These are phyloP conservation scores for Talaromyces nanjingensis DNA, from an alignment of 495 filamentous ascomycete genomes.

Conservation along the genomic window DNA sequence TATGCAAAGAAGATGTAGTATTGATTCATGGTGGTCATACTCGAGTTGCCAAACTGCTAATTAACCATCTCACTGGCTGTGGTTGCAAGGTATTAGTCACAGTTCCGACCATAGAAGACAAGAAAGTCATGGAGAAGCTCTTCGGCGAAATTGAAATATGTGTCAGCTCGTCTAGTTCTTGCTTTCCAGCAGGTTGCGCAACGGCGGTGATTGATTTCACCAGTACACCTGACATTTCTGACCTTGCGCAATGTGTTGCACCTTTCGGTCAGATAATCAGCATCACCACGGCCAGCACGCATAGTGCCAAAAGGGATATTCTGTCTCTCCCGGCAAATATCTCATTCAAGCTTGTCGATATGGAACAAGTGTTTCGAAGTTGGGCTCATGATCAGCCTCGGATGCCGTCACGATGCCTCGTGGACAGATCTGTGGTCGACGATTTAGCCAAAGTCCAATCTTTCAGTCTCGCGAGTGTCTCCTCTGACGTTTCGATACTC, in stretches of 20 bases:
- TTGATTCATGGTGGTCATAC: background rate
- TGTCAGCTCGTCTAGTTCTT: background rate
- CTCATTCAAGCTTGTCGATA: background rate
- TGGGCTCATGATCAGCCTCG: background rate
- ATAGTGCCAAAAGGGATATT: background rate
- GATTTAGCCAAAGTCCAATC: background rate
- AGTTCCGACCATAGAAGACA: background rate
- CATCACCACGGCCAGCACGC: background rate
- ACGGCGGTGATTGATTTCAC: background rate
- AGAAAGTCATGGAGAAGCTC: background rate
- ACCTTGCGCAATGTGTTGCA: background rate
- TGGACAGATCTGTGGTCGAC: background rate
- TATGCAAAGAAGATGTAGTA: background rate
- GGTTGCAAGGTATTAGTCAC: background rate
- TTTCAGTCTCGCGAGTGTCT: background rate
- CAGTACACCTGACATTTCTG: background rate
- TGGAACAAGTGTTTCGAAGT: background rate
- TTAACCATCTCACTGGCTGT: background rate
- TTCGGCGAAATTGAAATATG: background rate
- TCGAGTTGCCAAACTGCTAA: background rate
- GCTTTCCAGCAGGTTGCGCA: background rate
- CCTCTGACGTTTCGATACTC: background rate
- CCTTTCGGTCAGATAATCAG: background rate
- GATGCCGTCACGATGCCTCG: background rate
- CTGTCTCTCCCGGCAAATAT: background rate